Evolutionary conservation across 2,329 filamentous ascomycete species (phyloP).

Genomic region (Penicillium expansum): DNA sequence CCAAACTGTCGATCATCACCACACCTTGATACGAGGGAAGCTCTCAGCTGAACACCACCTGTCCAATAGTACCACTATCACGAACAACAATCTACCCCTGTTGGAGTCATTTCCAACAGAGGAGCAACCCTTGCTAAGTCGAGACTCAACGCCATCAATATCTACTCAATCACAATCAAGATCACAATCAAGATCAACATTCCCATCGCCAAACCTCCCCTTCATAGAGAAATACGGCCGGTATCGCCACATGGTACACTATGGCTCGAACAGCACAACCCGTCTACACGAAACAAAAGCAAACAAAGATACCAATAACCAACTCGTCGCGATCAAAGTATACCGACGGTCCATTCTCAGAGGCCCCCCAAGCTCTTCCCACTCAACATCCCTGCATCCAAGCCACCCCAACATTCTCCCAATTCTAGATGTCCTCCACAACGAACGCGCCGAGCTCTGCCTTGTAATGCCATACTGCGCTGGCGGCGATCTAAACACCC

Average conservation of each 20-base stretch:
- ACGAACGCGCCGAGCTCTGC: constrained; percentile 29
- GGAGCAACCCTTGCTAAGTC: constrained; percentile 14
- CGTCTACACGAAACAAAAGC: constrained; percentile 21
- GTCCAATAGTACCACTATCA: constrained; percentile 9
- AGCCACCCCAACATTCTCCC: constrained; percentile 32
- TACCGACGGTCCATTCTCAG: constrained; percentile 23
- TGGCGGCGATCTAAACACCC: constrained; percentile 79
- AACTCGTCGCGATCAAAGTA: constrained; percentile 29
- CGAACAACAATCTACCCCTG: constrained; percentile 1
- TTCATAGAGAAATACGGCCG: constrained; percentile 27
- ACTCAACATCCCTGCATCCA: constrained; percentile 15
- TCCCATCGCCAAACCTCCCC: constrained; percentile 1
- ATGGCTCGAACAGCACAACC: constrained; percentile 27
- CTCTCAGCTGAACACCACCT: not conserved
- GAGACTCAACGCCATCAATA: constrained; percentile 2
- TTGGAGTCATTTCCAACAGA: constrained; percentile 17
- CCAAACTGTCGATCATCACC: constrained; percentile 8
- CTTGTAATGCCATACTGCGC: constrained; percentile 56
- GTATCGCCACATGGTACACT: constrained; percentile 29
- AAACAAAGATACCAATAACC: constrained; percentile 4
- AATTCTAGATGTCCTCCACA: constrained; percentile 27
- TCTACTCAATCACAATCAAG: not conserved
- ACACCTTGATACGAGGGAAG: constrained; percentile 13
- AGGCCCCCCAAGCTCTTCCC: not conserved
- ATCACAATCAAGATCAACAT: not conserved